These are phyloP conservation scores for Boechera retrofracta DNA, from an alignment of 345 rosid genomes.

Conservation along the genomic window DNA sequence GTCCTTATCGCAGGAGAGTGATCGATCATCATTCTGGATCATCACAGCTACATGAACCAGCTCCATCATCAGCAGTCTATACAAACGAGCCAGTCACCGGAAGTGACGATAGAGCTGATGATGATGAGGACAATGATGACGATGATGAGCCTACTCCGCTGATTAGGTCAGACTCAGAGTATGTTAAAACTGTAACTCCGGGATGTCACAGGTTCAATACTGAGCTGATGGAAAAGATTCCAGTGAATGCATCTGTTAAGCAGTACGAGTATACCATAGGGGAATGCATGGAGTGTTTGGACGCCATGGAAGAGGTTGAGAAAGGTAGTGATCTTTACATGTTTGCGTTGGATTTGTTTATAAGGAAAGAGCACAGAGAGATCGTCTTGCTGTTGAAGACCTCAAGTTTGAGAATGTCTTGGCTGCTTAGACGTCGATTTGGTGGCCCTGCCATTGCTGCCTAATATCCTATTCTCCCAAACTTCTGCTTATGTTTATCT, in stretches of 20 bases:
- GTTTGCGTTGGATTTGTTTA: conserved; percentile 56
- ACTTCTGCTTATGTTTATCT: neutral
- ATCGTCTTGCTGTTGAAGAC: conserved; percentile 55
- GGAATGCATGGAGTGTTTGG: conserved; percentile 58
- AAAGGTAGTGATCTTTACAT: conserved; percentile 54
- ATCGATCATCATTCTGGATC: neutral
- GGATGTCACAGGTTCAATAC: conserved; percentile 21
- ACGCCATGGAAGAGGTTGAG: conserved; percentile 55
- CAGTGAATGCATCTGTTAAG: conserved; percentile 28
- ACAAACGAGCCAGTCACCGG: neutral
- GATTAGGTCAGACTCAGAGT: conserved; percentile 9
- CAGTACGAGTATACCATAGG: conserved; percentile 46
- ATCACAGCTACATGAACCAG: neutral
- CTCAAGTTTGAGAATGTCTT: conserved; percentile 47
- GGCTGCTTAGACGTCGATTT: conserved; percentile 51
- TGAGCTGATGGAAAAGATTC: conserved; percentile 34
- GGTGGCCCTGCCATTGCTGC: neutral
- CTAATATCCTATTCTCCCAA: conserved; percentile 5
- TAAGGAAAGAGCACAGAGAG: conserved; percentile 57
- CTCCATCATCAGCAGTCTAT: neutral
- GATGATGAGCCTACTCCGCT: no score
- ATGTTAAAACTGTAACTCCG: conserved; percentile 35
- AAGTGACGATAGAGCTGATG: no score
- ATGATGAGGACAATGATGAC: no score
- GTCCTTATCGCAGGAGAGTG: neutral